Evolutionary conservation across 2,329 filamentous ascomycete genomes (phyloP).

Genomic region (Aspergillus sojae): DNA sequence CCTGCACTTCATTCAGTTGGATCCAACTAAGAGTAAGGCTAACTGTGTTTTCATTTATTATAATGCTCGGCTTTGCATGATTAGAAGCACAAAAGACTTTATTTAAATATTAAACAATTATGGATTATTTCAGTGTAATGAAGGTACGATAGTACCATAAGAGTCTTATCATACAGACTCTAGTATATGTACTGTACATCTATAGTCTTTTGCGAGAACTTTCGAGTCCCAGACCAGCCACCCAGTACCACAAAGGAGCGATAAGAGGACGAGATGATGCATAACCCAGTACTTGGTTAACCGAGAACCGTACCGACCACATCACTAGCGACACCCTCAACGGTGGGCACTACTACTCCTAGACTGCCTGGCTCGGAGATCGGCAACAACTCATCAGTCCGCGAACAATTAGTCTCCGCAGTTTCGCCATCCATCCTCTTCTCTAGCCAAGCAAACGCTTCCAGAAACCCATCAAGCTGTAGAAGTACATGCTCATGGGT

Average conservation of each 20-base stretch:
- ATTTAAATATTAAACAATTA: too few species aligned
- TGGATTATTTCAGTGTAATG: too few species aligned
- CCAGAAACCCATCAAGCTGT: background rate
- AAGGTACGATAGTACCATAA: too few species aligned
- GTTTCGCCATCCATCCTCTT: background rate
- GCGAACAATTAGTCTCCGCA: background rate
- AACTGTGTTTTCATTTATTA: too few species aligned
- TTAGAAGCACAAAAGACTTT: too few species aligned
- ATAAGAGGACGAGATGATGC: too few species aligned
- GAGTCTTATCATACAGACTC: background rate
- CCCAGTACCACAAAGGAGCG: too few species aligned
- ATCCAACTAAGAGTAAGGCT: too few species aligned
- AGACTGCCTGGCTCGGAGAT: background rate
- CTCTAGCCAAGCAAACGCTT: background rate
- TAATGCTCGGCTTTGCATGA: too few species aligned
- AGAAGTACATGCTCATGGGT: background rate
- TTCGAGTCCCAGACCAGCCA: rapidly evolving
- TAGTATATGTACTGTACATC: background rate
- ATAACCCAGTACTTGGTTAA: background rate
- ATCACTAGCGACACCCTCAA: background rate
- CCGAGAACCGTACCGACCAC: background rate
- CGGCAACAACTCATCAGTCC: background rate
- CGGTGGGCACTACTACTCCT: background rate
- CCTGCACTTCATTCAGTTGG: too few species aligned
- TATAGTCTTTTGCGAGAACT: background rate